Conservation (phyloP, 306 rosid species). For the Pyrus communis region DNA sequence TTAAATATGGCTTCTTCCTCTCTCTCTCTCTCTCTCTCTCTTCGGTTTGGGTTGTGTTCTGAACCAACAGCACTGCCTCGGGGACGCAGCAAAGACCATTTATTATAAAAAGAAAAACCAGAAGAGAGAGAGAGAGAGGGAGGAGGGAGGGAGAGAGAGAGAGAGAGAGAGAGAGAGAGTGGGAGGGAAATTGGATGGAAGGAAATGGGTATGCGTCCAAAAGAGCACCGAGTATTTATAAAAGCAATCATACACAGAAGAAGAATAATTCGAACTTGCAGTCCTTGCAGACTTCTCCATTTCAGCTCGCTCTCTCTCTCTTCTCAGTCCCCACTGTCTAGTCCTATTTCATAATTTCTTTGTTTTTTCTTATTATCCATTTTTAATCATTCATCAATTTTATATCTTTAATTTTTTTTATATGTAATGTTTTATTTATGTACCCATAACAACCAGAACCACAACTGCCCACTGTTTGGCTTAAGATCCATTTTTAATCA, state of each 20-base stretch:
- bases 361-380: background rate
- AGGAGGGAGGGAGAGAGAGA: background rate
- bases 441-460: background rate
- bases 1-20: slow-evolving; percentile 13
- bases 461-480: background rate
- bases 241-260: slow-evolving; percentile 77
- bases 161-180: background rate
- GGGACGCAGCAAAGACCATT: slow-evolving; percentile 35
- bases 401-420: background rate
- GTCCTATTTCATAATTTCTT: background rate
- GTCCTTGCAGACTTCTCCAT: slow-evolving; percentile 59
- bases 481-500: background rate
- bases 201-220: slow-evolving; percentile 45
- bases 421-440: background rate
- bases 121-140: background rate
- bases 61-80: slow-evolving; percentile 61
- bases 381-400: background rate
- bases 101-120: slow-evolving; percentile 13
- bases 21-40: slow-evolving; percentile 16
- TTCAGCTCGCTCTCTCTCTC: slow-evolving; percentile 5
- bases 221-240: slow-evolving; percentile 46
- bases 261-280: slow-evolving; percentile 91
- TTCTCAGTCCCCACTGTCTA: slow-evolving; percentile 8
- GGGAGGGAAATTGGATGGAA: slow-evolving; percentile 2
- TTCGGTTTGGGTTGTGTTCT: slow-evolving; percentile 21